Evolutionary conservation across 331 rosid species (phyloP).

Genomic region (Dryas integrifolia): DNA sequence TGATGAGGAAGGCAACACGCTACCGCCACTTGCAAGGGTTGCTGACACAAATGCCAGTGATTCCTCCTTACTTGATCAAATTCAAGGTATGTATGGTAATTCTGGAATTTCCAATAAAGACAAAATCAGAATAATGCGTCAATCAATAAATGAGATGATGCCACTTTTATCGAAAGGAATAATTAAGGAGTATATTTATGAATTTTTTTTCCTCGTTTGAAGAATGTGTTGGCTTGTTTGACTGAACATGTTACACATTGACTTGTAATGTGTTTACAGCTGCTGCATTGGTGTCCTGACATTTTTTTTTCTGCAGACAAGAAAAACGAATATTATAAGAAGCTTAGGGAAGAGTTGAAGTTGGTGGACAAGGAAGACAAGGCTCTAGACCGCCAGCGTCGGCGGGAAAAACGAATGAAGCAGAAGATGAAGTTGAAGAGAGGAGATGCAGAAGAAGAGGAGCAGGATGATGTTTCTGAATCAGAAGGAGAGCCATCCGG

Average conservation of each 20-base stretch:
- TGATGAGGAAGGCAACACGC: slow-evolving; percentile 78
- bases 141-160: too few relatives aligned
- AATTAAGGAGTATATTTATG: background rate
- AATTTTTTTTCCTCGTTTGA: background rate
- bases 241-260: background rate
- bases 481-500: slow-evolving; percentile 45
- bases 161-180: background rate
- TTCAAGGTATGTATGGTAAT: slow-evolving; percentile 44
- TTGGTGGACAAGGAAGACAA: slow-evolving; percentile 79
- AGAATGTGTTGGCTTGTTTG: background rate
- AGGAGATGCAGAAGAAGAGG: slow-evolving; percentile 36
- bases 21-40: slow-evolving; percentile 71
- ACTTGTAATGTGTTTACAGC: slow-evolving; percentile 3
- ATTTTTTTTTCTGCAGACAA: slow-evolving; percentile 40
- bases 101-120: background rate
- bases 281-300: background rate
- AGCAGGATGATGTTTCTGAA: slow-evolving; percentile 41
- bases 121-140: background rate
- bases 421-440: slow-evolving; percentile 70
- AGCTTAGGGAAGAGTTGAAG: slow-evolving; percentile 68
- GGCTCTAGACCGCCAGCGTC: slow-evolving; percentile 58
- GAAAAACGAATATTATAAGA: slow-evolving; percentile 65
- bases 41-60: slow-evolving; percentile 49
- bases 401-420: slow-evolving; percentile 58
- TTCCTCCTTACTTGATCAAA: slow-evolving; percentile 42